A percentile compares a stretch with the other conserved stretches of the same genome.
Evolutionary conservation across 441 rosid species (phyloP).

Genomic region (Populus hybrid): DNA sequence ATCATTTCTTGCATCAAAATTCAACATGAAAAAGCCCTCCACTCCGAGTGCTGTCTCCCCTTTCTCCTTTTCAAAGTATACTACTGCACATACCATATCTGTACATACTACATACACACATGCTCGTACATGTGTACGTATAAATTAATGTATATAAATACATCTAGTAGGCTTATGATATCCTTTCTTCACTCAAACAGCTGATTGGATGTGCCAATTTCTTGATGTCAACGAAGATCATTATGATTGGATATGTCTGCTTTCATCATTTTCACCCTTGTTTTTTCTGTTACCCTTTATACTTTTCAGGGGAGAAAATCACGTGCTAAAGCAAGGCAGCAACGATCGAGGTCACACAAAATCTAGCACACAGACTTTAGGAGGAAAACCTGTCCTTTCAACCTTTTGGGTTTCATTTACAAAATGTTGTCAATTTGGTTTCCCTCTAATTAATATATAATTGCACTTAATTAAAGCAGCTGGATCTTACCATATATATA

Average conservation of each 20-base stretch:
- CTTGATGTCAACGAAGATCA: slow-evolving; percentile 35
- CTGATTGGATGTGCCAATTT: slow-evolving; percentile 29
- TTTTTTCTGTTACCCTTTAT: neutral
- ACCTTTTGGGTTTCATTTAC: slow-evolving; percentile 7
- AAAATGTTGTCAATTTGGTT: slow-evolving; percentile 19
- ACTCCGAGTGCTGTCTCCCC: neutral
- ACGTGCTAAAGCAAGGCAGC: slow-evolving; percentile 28
- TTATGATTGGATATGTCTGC: slow-evolving; percentile 32
- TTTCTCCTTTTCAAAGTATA: neutral
- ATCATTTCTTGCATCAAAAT: slow-evolving; percentile 36
- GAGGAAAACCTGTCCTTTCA: neutral
- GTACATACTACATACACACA: neutral
- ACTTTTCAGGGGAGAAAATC: slow-evolving; percentile 27
- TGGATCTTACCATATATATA: neutral
- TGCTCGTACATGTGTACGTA: neutral
- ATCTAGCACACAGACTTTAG: slow-evolving; percentile 10
- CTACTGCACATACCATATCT: neutral
- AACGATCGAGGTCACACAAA: slow-evolving; percentile 7
- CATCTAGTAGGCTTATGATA: neutral
- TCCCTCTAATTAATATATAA: slow-evolving; percentile 12
- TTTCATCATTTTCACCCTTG: slow-evolving; percentile 18
- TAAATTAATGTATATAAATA: neutral
- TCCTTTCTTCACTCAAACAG: slow-evolving; percentile 25
- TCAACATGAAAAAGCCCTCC: slow-evolving; percentile 27
- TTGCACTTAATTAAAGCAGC: slow-evolving; percentile 14